A percentile compares a stretch with the other conserved stretches of the same genome.
phyloP scores from a whole-genome alignment of 179 eudicot species.

The Nepenthes alata region DNA sequence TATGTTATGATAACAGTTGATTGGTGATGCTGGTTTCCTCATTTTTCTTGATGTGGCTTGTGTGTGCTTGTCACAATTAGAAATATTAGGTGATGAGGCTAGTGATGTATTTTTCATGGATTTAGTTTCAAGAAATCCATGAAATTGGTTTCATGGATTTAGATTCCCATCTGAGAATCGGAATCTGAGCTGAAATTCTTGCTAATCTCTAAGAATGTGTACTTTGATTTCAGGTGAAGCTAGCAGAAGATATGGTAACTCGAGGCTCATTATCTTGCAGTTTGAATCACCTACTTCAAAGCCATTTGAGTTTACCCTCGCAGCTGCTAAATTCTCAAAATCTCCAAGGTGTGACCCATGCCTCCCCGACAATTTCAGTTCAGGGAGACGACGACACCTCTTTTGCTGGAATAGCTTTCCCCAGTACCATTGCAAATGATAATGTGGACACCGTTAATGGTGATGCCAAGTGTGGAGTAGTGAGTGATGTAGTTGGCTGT shows the following conservation, averaged over 20 bases:
- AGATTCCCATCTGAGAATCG: too few relatives aligned
- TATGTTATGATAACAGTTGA: too few relatives aligned
- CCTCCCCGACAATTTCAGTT: conserved; percentile 29
- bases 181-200: neutral
- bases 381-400: conserved; percentile 26
- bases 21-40: too few relatives aligned
- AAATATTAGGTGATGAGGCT: too few relatives aligned
- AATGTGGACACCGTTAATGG: conserved; percentile 11
- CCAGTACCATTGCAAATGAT: conserved; percentile 8
- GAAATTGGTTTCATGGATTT: too few relatives aligned
- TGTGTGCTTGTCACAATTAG: too few relatives aligned
- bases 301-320: conserved; percentile 32
- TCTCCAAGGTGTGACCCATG: conserved; percentile 14
- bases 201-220: neutral
- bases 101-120: too few relatives aligned
- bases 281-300: conserved; percentile 47
- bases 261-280: conserved; percentile 53
- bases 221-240: conserved; percentile 43
- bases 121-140: too few relatives aligned
- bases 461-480: conserved; percentile 14
- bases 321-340: conserved; percentile 16
- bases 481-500: conserved; percentile 25
- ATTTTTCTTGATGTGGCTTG: too few relatives aligned
- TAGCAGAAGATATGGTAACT: conserved; percentile 73
- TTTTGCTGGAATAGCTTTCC: conserved; percentile 6